Evolutionary conservation across 805 yeast species (phyloP).

Genomic region (Tetrapisispora pingtungensis): DNA sequence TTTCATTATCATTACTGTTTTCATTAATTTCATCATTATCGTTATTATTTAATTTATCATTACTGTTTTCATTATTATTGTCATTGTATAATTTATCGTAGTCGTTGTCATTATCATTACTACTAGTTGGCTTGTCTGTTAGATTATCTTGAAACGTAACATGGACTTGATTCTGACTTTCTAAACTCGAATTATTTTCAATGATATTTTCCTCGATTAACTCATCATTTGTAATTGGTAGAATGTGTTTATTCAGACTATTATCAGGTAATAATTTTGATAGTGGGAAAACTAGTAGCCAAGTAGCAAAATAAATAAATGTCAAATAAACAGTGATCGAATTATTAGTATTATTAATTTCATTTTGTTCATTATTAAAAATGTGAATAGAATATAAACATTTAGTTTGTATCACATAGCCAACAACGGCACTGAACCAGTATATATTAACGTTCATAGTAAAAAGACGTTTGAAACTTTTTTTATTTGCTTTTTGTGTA

Average conservation of each 20-base stretch:
- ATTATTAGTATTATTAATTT: conserved; percentile 9
- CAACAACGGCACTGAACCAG: conserved; percentile 21
- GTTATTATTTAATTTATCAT: no score
- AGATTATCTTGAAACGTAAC: background rate
- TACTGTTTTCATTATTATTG: background rate
- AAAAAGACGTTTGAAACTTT: no score
- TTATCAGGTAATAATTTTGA: conserved; percentile 11
- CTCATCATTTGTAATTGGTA: conserved; percentile 1
- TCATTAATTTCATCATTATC: background rate
- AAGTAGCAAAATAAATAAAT: conserved; percentile 19
- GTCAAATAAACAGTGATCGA: conserved; percentile 14
- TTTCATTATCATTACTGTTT: background rate
- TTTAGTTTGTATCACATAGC: conserved; percentile 24
- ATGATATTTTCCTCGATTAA: no score
- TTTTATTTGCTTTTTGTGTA: no score
- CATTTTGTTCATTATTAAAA: conserved; percentile 3
- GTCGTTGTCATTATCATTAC: background rate
- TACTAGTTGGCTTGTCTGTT: background rate
- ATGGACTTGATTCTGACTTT: background rate
- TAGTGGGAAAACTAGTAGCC: conserved; percentile 19
- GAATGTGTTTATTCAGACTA: background rate
- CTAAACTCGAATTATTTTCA: no score
- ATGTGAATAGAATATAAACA: conserved; percentile 17
- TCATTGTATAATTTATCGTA: no score
- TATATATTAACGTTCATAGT: conserved; percentile 6